phyloP scores from a whole-genome alignment of 2,329 filamentous ascomycete species.

The Fusarium sp. region DNA sequence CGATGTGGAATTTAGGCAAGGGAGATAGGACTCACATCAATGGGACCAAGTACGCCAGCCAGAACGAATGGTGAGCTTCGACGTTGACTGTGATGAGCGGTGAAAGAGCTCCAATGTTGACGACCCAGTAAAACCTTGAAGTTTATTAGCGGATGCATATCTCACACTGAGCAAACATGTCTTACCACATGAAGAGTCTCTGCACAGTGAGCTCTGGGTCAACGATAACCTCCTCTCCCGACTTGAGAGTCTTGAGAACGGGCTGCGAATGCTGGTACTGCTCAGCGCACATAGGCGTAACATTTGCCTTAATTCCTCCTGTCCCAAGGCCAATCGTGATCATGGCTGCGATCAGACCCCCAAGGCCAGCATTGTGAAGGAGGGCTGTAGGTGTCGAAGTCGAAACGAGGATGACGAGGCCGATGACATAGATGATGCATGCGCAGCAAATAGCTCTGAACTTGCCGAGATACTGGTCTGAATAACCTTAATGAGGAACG shows the following conservation, averaged over 20 bases:
- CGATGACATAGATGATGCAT: background rate
- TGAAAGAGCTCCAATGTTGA: constrained; percentile 2
- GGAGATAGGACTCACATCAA: background rate
- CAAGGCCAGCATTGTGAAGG: background rate
- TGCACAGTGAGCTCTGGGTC: background rate
- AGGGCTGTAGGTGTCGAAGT: background rate
- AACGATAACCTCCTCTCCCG: background rate
- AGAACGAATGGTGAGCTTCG: background rate
- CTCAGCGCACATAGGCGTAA: constrained; percentile 3
- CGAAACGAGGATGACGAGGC: background rate
- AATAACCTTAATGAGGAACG: too few species aligned
- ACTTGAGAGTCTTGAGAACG: constrained; percentile 4
- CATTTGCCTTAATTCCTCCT: background rate
- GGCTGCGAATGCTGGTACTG: background rate
- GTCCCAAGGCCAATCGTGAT: background rate
- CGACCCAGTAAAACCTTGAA: background rate
- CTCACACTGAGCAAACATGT: fast-evolving
- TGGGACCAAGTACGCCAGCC: background rate
- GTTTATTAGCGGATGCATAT: fast-evolving
- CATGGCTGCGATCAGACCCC: background rate
- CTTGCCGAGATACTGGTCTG: constrained; percentile 2
- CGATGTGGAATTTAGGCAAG: too few species aligned
- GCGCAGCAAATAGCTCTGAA: background rate
- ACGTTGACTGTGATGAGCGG: constrained; percentile 1
- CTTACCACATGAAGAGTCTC: constrained; percentile 2